Base-by-base conservation (phyloP, 768 basidiomycete species). In the Boletus pseudopeckii region DNA sequence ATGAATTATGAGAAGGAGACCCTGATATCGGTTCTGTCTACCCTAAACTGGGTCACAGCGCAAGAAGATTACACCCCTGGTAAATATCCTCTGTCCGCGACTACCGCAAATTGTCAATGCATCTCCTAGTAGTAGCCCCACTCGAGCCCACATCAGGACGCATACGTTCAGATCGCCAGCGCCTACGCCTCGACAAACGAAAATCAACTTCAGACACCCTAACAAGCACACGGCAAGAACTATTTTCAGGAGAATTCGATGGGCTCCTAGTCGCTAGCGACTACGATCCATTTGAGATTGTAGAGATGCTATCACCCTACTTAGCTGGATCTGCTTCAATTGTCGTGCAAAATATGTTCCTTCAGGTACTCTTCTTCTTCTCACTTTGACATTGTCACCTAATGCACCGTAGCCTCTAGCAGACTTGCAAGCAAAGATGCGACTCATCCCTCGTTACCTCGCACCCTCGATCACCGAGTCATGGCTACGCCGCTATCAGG, bases 401-500 rank as follows among this genome's bases (percentile, higher is more conserved):
- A 44, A 55, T 38, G 45, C 10, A 37, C 36, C 4, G 34, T 57
- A 93, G 87, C 75, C 89, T 47, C 75, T 98, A n/a, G 76, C 88
- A 7, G 84, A 92, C 36, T 75, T 90, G 6, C 88, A 96, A 64
- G 75, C 76, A 32, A 84, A 81, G 58, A 71, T 98, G 61, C 83
- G 90, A 44, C 72, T 78, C 24, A 64, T 79, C 38, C 83, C 88
- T 9, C 71, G 78, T 56, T 95, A 83, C 70, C 75, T 98, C 11
- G 85, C 83, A 32, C 87, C 92, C 8, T 84, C 79, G 15, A 73
- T 98, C 30, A 88, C 90, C 3, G 96, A 98, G 71, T 77, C 83
- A 11, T 98, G 90, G 88, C 70, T 92, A 39, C 83, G 96, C 28
- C 81, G 83, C 57, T 99, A 98, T 73, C 96, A 98, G 74, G 86